A percentile compares a stretch with the other conserved stretches of the same genome.
phyloP scores from a whole-genome alignment of 345 rosid species.

The Chamaenerion angustifolium region DNA sequence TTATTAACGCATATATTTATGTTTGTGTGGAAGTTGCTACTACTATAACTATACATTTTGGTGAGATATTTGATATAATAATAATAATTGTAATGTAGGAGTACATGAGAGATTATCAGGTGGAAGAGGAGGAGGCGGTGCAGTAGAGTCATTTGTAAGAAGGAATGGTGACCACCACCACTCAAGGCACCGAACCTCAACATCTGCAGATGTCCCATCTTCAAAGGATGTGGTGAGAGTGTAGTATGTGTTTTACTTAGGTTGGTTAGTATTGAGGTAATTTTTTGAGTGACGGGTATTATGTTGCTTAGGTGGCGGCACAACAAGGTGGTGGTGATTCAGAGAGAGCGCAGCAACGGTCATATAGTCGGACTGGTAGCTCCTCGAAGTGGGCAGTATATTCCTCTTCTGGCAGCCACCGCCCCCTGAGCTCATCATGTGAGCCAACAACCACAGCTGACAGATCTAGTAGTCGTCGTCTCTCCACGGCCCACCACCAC shows the following conservation, averaged over 20 bases:
- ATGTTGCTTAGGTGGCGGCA: too few relatives aligned
- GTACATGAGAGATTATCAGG: constrained; percentile 79
- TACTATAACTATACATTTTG: neutral
- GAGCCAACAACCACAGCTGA: constrained; percentile 48
- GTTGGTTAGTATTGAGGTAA: too few relatives aligned
- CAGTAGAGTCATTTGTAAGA: constrained; percentile 69
- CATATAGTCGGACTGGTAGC: constrained; percentile 57
- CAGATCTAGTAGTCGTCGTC: constrained; percentile 39
- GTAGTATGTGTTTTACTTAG: neutral
- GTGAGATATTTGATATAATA: neutral
- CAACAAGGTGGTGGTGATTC: too few relatives aligned
- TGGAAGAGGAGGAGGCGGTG: constrained; percentile 5
- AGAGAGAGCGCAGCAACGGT: constrained; percentile 6
- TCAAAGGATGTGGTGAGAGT: constrained; percentile 47
- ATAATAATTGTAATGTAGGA: constrained; percentile 17
- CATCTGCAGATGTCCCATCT: constrained; percentile 36
- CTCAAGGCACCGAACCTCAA: constrained; percentile 24
- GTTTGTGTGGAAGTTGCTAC: neutral
- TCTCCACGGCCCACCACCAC: constrained; percentile 17
- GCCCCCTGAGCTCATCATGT: constrained; percentile 59
- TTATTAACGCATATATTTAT: constrained; percentile 38
- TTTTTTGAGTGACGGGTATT: neutral
- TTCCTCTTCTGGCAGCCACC: constrained; percentile 15
- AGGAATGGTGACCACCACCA: constrained; percentile 42
- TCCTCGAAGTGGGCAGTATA: constrained; percentile 52